These are phyloP conservation scores for Pilobolus umbonatus DNA, from an alignment of 192 early-diverging fungal genomes.

Conservation along the genomic window DNA sequence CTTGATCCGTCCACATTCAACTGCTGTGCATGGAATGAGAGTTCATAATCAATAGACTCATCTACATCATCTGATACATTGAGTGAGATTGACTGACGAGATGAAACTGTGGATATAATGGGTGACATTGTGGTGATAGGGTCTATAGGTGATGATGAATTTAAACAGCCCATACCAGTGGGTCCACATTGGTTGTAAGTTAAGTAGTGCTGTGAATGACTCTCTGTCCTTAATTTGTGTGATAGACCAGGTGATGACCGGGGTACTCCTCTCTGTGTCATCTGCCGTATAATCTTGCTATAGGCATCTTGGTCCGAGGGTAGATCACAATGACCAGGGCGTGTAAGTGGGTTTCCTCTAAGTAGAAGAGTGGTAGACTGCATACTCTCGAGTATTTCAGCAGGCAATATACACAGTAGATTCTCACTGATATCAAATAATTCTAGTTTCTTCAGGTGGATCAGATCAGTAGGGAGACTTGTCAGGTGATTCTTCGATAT, in stretches of 20 bases:
- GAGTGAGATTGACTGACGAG: neutral
- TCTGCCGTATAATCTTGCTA: slow-evolving; percentile 17
- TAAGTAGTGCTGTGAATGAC: neutral
- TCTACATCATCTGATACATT: slow-evolving; percentile 21
- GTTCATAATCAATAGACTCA: slow-evolving; percentile 30
- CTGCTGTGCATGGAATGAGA: slow-evolving; percentile 29
- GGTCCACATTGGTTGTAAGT: slow-evolving; percentile 19
- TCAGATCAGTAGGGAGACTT: slow-evolving; percentile 25
- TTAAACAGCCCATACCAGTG: slow-evolving; percentile 21
- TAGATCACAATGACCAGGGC: slow-evolving; percentile 30
- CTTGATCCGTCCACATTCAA: slow-evolving; percentile 23
- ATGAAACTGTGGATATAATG: neutral
- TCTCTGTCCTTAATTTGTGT: neutral
- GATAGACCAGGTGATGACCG: neutral
- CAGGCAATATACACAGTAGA: slow-evolving; percentile 31
- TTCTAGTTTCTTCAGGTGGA: slow-evolving; percentile 21
- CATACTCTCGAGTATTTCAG: slow-evolving; percentile 32
- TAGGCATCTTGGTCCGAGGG: slow-evolving; percentile 9
- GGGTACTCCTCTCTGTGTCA: slow-evolving; percentile 27
- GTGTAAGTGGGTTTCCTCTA: slow-evolving; percentile 49
- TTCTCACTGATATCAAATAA: slow-evolving; percentile 35
- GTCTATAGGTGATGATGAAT: neutral
- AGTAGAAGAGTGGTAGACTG: slow-evolving; percentile 41
- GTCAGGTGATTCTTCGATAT: slow-evolving; percentile 36
- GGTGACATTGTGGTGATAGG: too few relatives aligned